phyloP scores from a whole-genome alignment of 2,329 filamentous ascomycete species.

The Diplodia seriata region DNA sequence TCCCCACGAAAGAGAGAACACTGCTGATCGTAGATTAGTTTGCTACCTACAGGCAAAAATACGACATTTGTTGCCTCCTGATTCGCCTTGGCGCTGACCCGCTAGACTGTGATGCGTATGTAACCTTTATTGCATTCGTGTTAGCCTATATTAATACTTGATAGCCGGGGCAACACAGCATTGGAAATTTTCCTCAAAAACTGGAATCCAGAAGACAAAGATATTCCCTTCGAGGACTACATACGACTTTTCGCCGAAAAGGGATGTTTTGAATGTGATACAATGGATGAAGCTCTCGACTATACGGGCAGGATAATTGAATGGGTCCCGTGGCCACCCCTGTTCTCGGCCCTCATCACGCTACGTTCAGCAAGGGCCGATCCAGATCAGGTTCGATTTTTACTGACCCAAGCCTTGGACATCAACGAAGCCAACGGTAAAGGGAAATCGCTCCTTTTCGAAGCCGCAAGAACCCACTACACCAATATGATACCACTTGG shows the following conservation, averaged over 20 bases:
- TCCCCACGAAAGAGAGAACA: rapidly evolving
- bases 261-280: not conserved
- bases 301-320: rapidly evolving
- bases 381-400: not conserved
- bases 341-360: rapidly evolving
- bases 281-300: not conserved
- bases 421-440: too few relatives aligned
- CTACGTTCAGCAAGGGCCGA: not conserved
- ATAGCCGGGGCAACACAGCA: not conserved
- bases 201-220: not conserved
- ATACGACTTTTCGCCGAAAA: not conserved
- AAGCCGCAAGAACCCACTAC: too few relatives aligned
- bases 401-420: not conserved
- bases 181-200: rapidly evolving
- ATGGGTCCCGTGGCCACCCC: not conserved
- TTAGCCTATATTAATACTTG: not conserved
- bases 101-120: not conserved
- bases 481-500: not conserved
- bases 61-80: not conserved
- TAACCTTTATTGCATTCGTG: too few relatives aligned
- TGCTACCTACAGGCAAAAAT: not conserved
- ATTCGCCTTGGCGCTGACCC: not conserved
- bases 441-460: too few relatives aligned
- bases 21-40: not conserved
- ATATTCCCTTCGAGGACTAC: not conserved